Base-by-base conservation (phyloP, 73 alveolate species). In the Tetrahymena malaccensis region DNA sequence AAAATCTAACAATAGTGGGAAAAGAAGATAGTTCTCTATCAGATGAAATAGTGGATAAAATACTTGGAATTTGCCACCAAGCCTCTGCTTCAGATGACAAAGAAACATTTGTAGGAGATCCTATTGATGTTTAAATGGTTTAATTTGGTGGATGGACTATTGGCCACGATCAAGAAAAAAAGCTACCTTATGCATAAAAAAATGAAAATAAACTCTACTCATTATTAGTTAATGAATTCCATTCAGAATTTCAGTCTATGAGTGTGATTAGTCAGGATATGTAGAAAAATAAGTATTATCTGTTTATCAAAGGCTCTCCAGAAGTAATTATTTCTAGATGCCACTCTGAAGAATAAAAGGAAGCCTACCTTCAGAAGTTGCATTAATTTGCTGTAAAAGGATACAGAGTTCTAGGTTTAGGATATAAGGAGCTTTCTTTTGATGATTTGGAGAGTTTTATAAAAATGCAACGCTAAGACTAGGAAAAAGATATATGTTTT, bases 301-400 rank as follows among this genome's bases (percentile, higher is more conserved):
- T 58, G 17, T 94, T 94, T 58, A 21, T 40, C 21, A 94, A 94
- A 94, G 96, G 96, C 33, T 55, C 96, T 34, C 94, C 96, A 16
- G 96, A 94, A 94, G 85, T 58, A 27, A 94, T 94, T 8, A 58
- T 93, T 13, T 58, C 94, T 10, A 58, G 85, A 58, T 94, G 96
- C 55, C 12, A 58, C 6, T 31, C 56, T 58, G 11, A n/a, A 35
- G 94, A 12, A 12, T 31, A 58, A 21, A 17, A 89, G n/a, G 85
- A 94, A 21, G 37, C 37, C 35, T 94, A 58, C 34, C 85, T 25
- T 35, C 43, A 94, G 22, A n/a, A 35, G 21, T 40, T 94, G 17
- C 70, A 84, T 5, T 57, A 94, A 35, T 84, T 57, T 35, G 89
- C 96, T 35, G 44, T 94, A 4, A 34, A 57, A 94, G 96, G 96